Evolutionary conservation across 192 early-diverging fungal species (phyloP), one percentile per base, ranked within the genome.

Genomic region (Dissophora globulifera): DNA sequence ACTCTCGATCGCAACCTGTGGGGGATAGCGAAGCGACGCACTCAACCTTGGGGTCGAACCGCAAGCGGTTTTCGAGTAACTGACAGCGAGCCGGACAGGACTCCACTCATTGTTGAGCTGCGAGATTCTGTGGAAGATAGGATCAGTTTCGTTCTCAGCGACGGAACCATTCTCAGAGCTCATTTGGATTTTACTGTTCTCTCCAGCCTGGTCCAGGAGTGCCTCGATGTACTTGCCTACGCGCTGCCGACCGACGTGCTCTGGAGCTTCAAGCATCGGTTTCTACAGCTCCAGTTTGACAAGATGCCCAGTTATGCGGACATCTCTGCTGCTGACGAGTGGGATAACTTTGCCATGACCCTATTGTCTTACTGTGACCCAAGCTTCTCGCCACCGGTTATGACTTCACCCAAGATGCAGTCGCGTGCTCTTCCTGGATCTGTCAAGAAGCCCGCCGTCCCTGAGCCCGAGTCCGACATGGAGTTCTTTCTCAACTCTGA

Each of bases 311-410:
- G 30, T 22, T 56, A 45, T 35, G 48, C 16, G 4, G 19, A 43
- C 20, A 35, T 59, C 22, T 29, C 35, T 29, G 25, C 41, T 22
- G 41, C 30, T 13, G 66, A 60, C 6, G 82, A 84, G 42, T 84
- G 80, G 80, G 65, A 56, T 15, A 80, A 69, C 20, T 83, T 84
- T 45, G 35, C 69, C 5, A 60, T 74, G 9, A 52, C 57, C 0
- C 56, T 84, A 15, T 58, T 84, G 1, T 79, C 81, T 2, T 83
- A 78, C 38, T 69, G 63, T n/a, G 50, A 52, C n/a, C 69, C 61
- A 6, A 79, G 56, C 16, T 47, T 64, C 25, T 33, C 54, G 9
- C 48, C 54, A 6, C 43, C 60, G 3, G 54, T 53, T n/a, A n/a
- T 58, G 40, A 49, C 50, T 8, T 57, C 62, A 1, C 54, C 72